phyloP scores from a whole-genome alignment of 2,329 filamentous ascomycete genomes.

The Scytalidium sp. region DNA sequence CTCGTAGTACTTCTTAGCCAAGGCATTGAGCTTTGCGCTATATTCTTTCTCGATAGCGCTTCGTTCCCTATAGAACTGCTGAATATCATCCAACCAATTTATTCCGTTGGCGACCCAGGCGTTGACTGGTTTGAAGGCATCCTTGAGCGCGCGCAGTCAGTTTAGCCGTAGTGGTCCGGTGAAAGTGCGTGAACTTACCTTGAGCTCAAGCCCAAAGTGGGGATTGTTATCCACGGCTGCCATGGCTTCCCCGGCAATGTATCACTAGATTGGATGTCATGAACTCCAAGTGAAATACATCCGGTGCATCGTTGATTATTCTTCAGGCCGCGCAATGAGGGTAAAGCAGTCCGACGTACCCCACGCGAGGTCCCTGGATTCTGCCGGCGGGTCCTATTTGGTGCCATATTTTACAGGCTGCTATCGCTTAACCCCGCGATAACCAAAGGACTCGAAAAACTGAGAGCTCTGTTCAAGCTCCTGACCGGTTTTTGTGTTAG shows the following conservation, averaged over 20 bases:
- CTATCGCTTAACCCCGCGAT: not conserved
- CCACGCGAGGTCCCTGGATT: not conserved
- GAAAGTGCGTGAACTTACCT: slow-evolving; percentile 54
- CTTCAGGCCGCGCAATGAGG: not conserved
- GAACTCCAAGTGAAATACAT: not conserved
- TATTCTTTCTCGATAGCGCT: slow-evolving; percentile 97
- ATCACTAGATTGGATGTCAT: not conserved
- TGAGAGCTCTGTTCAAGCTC: not conserved
- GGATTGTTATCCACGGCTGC: slow-evolving; percentile 78
- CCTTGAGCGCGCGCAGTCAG: slow-evolving; percentile 47
- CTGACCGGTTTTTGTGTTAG: not conserved
- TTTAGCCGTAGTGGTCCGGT: not conserved
- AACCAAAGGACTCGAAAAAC: not conserved
- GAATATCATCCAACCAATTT: slow-evolving; percentile 92
- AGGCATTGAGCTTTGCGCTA: slow-evolving; percentile 76
- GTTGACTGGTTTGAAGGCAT: slow-evolving; percentile 95
- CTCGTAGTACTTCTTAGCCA: slow-evolving; percentile 96
- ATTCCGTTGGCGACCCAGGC: slow-evolving; percentile 89
- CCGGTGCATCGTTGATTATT: not conserved
- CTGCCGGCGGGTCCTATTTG: not conserved
- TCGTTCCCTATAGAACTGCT: slow-evolving; percentile 95
- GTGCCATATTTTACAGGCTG: not conserved
- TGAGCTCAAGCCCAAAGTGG: slow-evolving; percentile 90
- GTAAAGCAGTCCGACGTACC: not conserved
- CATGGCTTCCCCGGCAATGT: slow-evolving; percentile 47